Base-by-base conservation (phyloP, 2,329 filamentous ascomycete species). In the Macrophomina tecta region DNA sequence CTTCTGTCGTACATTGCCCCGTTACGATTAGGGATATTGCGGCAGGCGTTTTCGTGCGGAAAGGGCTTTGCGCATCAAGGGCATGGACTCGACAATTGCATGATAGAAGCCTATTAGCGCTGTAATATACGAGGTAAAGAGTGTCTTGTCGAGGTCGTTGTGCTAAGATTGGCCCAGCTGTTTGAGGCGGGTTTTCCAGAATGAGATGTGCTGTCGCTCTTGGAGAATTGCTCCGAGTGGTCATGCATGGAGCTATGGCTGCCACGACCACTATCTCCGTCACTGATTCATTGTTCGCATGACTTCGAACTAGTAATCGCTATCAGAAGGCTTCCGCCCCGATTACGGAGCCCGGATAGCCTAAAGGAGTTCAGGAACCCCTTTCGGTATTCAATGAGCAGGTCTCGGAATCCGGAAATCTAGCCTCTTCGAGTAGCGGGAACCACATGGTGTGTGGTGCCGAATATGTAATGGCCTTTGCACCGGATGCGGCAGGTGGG, bases 21-120 rank as follows among this genome's bases (percentile, higher is more conserved):
- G 58, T 49, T 49, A 62, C 32, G 58, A 49, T 23, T 36, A 56
- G 42, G 40, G 32, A 58, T 48, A 48, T 64, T 46, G 62, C 49
- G 18, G 62, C 49, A 16, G 58, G 58, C 45, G 58, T 62, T 62
- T 62, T 62, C 42, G 48, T 30, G 45, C 42, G 42, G 40, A 45
- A 32, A 46, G 30, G 45, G 32, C 52, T 62, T 49, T 48, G 58
- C 58, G 58, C 58, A 38, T 30, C 58, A 62, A 49, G 46, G 58
- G 45, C 58, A 49, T 51, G 58, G 58, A 38, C 58, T 62, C 30
- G 28, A 56, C 52, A 65, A 65, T 65, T 48, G 63, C 63, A 58
- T 65, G 49, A 53, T 64, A 56, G 52, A 56, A 65, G 63, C 51
- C 63, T 40, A 11, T 12, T 40, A 58, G 32, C 23, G 51, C 38